A percentile compares a stretch with the other conserved stretches of the same genome.
phyloP scores from a whole-genome alignment of 768 basidiomycete genomes.

The Lyophyllum shimeji region DNA sequence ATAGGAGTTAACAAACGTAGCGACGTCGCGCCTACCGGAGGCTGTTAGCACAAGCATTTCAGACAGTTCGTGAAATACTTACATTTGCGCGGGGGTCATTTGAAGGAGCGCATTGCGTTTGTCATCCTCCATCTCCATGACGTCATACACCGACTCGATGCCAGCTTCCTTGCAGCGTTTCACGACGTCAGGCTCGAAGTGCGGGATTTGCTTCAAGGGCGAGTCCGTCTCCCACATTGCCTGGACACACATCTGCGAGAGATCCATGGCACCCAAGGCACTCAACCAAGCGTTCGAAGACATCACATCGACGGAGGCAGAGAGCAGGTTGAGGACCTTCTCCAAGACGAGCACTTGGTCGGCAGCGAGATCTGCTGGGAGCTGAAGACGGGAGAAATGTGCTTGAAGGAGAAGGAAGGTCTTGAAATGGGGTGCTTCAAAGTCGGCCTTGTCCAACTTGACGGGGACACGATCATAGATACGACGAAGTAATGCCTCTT shows the following conservation, averaged over 20 bases:
- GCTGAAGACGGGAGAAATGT: slow-evolving; percentile 90
- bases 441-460: slow-evolving; percentile 81
- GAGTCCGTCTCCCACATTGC: slow-evolving; percentile 98
- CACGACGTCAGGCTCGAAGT: slow-evolving; percentile 88
- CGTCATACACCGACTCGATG: slow-evolving; percentile 91
- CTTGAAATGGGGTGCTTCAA: slow-evolving; percentile 97
- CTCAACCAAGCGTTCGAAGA: slow-evolving; percentile 95
- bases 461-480: slow-evolving; percentile 97
- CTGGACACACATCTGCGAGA: slow-evolving; percentile 98
- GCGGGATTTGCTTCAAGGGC: slow-evolving; percentile 93
- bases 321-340: slow-evolving; percentile 88
- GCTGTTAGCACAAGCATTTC: slow-evolving; percentile 13
- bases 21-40: slow-evolving; percentile 79
- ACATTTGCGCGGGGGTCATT: slow-evolving; percentile 89
- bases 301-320: slow-evolving; percentile 98
- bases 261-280: slow-evolving; percentile 95
- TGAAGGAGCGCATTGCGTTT: slow-evolving; percentile 77
- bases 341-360: slow-evolving; percentile 87
- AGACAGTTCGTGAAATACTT: slow-evolving; percentile 31
- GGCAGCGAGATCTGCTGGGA: slow-evolving; percentile 91
- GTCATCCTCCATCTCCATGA: slow-evolving; percentile 98
- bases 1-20: slow-evolving; percentile 94
- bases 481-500: slow-evolving; percentile 78
- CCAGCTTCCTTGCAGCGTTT: slow-evolving; percentile 80
- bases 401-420: slow-evolving; percentile 96